Evolutionary conservation across 2,329 filamentous ascomycete genomes (phyloP).

Genomic region (Biscogniauxia sp.): DNA sequence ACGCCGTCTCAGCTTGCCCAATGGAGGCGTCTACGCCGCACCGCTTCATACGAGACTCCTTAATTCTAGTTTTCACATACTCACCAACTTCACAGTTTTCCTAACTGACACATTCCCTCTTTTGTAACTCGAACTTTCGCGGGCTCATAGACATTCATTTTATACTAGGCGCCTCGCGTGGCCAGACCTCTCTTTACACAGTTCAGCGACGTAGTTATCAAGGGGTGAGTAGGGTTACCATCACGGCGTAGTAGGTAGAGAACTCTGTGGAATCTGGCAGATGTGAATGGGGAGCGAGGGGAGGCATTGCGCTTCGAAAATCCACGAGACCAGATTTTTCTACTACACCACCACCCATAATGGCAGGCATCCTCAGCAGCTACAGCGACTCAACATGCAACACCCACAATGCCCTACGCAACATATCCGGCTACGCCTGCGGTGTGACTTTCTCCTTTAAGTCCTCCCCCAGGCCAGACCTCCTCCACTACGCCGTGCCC

Average conservation of each 20-base stretch:
- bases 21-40: neutral
- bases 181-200: neutral
- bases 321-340: no score
- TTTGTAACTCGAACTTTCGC: neutral
- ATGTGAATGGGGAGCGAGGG: no score
- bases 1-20: neutral
- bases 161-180: neutral
- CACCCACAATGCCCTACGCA: constrained; percentile 23
- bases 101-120: neutral
- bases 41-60: neutral
- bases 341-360: neutral
- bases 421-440: constrained; percentile 23
- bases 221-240: no score
- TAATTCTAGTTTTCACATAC: neutral
- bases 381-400: constrained; percentile 23
- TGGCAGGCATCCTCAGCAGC: constrained; percentile 19
- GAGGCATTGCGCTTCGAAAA: no score
- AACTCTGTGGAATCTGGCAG: no score
- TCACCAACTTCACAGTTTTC: neutral
- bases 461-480: neutral
- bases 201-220: neutral
- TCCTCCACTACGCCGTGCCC: constrained; percentile 22
- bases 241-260: no score
- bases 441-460: constrained; percentile 25
- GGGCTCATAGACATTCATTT: neutral